Evolutionary conservation across 2,329 filamentous ascomycete species (phyloP), one percentile per base, ranked within the genome.

Genomic region (Alternaria atra): DNA sequence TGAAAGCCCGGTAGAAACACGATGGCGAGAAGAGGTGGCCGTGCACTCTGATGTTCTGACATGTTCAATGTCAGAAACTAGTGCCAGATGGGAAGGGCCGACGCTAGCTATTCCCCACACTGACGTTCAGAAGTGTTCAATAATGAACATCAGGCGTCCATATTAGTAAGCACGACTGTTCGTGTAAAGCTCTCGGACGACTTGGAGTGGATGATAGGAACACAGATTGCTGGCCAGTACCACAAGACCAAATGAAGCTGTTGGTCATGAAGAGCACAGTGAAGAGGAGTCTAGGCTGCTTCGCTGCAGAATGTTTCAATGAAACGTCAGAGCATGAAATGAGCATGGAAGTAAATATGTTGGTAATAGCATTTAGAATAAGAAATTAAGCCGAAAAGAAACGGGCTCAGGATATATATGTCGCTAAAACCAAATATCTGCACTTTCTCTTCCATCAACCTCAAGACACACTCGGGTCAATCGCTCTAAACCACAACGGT

Each of bases 41-140:
- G 20, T 48, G 46, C 46, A 48, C 35, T 48, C 46, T 35, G 46
- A 48, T 13, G 30, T 48, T 35, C 46, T 48, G 46, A 48, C 30
- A 48, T 35, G 30, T 34, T 25, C 9, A 7, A 15, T 35, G 30
- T 48, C 46, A 48, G 46, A 48, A 48, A 48, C 30, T 35, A 48
- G 46, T 35, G 17, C 46, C 12, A 10, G 12, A 15, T 34, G n/a
- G 30, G 2, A 12, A 48, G 12, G 17, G 46, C 29, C 29, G 10
- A 10, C 44, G 17, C n/a, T 40, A 20, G 30, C 30, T 15, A 30
- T 13, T 25, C 30, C 20, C 5, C 46, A 48, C 46, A 35, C 17
- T 12, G 13, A 48, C 30, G 30, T 9, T 35, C 30, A 25, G 30
- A 34, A 34, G 13, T 25, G 23, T 35, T 25, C 23, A 48, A 17